Percentiles rank a stretch among this genome's conserved stretches.
These are phyloP conservation scores for Erythrophleum ivorense DNA, from an alignment of 331 rosid species.

Conservation along the genomic window DNA sequence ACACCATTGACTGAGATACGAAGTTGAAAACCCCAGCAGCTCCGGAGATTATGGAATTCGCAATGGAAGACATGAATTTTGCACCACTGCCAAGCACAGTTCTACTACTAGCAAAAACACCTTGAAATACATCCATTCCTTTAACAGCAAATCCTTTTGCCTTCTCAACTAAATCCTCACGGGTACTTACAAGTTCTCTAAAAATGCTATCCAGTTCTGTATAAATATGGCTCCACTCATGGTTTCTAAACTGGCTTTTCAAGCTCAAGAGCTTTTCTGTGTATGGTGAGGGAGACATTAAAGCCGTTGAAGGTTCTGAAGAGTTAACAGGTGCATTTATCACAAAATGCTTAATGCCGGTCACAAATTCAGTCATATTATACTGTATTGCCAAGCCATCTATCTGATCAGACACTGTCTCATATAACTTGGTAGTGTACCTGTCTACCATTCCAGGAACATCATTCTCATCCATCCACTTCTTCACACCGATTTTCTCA, in stretches of 20 bases:
- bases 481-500: constrained; percentile 76
- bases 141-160: constrained; percentile 77
- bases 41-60: constrained; percentile 79
- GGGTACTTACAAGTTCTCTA: constrained; percentile 66
- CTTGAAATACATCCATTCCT: constrained; percentile 80
- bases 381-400: constrained; percentile 89
- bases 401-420: constrained; percentile 78
- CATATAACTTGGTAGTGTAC: constrained; percentile 74
- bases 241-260: constrained; percentile 56
- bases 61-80: constrained; percentile 61
- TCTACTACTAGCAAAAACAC: constrained; percentile 64
- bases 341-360: constrained; percentile 83
- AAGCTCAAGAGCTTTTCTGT: constrained; percentile 71
- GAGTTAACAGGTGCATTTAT: constrained; percentile 52
- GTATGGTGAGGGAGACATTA: constrained; percentile 59
- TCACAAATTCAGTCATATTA: constrained; percentile 78
- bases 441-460: constrained; percentile 83
- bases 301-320: constrained; percentile 47
- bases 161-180: constrained; percentile 80
- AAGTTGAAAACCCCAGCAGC: constrained; percentile 92
- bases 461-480: constrained; percentile 98
- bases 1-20: constrained; percentile 83
- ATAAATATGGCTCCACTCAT: constrained; percentile 79
- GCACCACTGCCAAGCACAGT: constrained; percentile 72
- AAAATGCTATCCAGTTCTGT: constrained; percentile 66